Conservation (phyloP, 2,329 filamentous ascomycete genomes). For the Aureobasidium mangrovei region DNA sequence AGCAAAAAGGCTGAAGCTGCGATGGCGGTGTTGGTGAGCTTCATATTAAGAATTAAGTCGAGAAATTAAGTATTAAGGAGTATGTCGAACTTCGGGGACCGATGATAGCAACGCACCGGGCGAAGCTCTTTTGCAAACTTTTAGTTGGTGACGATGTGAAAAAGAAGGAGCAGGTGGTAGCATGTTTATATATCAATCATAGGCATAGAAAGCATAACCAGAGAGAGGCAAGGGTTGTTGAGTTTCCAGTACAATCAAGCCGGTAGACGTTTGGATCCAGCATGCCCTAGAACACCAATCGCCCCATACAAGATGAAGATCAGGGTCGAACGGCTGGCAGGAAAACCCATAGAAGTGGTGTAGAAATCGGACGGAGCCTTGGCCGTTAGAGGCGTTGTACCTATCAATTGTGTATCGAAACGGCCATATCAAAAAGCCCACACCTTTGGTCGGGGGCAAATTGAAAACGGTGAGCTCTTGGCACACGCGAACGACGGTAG, state of each 20-base stretch:
- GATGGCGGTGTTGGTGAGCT: not conserved
- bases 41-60: conserved; percentile 9
- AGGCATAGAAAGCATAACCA: conserved; percentile 5
- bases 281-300: not conserved
- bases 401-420: conserved; percentile 11
- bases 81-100: not conserved
- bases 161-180: not conserved
- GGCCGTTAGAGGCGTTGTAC: not conserved
- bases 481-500: conserved; percentile 1
- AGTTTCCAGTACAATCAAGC: not conserved
- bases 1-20: not conserved
- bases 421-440: conserved; percentile 8
- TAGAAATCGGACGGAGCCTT: not conserved
- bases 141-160: not conserved
- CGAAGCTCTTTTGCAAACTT: not conserved
- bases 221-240: conserved; percentile 2
- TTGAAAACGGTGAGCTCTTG: not conserved
- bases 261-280: conserved; percentile 3
- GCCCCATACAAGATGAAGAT: conserved; percentile 8
- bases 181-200: conserved; percentile 5
- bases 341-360: not conserved
- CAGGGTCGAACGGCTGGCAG: not conserved
- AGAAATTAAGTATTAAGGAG: not conserved
- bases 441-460: not conserved
- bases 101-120: conserved; percentile 9